These are phyloP conservation scores for Chlorella vulgaris DNA, from an alignment of 139 green algal species.

Conservation along the genomic window DNA sequence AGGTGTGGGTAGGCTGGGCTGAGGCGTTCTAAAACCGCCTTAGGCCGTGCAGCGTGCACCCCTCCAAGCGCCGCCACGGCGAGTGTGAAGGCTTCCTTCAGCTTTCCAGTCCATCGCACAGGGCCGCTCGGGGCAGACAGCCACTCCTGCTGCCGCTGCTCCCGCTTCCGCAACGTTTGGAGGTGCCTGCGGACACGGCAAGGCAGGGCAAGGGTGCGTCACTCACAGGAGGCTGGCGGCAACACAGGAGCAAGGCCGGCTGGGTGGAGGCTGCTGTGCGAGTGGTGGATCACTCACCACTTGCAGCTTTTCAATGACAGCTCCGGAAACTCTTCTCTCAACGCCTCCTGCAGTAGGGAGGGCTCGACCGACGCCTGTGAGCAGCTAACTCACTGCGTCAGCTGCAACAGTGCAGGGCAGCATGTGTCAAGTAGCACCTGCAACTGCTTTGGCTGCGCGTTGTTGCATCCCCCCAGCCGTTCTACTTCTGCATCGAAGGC, in stretches of 20 bases:
- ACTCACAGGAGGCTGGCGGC: too few species aligned
- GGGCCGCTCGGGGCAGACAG: background rate
- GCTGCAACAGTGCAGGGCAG: background rate
- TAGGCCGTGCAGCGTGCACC: background rate
- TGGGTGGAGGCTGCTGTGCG: too few species aligned
- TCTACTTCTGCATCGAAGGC: background rate
- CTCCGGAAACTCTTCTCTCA: too few species aligned
- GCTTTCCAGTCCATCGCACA: conserved; percentile 19
- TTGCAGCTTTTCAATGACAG: too few species aligned
- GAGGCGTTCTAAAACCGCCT: background rate
- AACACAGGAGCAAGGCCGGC: too few species aligned
- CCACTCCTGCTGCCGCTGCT: conserved; percentile 3
- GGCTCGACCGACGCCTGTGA: background rate
- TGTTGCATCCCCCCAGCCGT: background rate
- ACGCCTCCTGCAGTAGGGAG: too few species aligned
- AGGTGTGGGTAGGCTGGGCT: background rate
- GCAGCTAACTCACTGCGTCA: too few species aligned
- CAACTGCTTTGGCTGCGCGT: background rate
- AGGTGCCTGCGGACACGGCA: conserved; percentile 11
- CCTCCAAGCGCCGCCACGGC: background rate
- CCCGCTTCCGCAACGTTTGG: conserved; percentile 19
- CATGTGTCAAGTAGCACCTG: background rate
- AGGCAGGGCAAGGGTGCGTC: too few species aligned
- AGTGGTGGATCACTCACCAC: too few species aligned
- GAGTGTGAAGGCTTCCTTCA: background rate